Conservation (phyloP, 441 rosid genomes). For the Biscutella laevigata region DNA sequence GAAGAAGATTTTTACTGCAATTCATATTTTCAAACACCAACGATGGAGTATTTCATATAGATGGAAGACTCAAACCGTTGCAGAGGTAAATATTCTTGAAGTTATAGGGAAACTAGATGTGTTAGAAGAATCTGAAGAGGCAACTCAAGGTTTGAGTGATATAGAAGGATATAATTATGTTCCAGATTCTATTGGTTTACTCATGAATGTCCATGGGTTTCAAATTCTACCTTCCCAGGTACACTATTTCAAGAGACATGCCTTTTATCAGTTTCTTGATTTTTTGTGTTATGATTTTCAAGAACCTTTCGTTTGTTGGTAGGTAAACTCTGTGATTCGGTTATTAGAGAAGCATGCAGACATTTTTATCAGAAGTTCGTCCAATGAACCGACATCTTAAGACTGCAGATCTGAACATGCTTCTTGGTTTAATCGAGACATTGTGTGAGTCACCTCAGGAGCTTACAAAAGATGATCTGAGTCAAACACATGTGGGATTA, state of each 20-base stretch:
- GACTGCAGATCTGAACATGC: background rate
- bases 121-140: background rate
- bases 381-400: background rate
- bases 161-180: too few species aligned
- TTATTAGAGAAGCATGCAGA: slow-evolving; percentile 4
- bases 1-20: background rate
- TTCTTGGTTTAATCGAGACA: background rate
- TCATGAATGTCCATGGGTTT: background rate
- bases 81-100: background rate
- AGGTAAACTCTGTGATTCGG: background rate
- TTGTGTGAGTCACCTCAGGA: background rate
- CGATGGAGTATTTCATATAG: background rate
- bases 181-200: too few species aligned
- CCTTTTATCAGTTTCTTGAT: too few species aligned
- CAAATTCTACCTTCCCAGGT: slow-evolving; percentile 2
- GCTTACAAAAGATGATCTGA: background rate
- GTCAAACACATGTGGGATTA: background rate
- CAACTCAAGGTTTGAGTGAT: too few species aligned
- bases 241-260: too few species aligned
- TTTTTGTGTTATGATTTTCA: background rate
- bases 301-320: background rate
- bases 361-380: background rate
- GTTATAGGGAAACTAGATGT: background rate
- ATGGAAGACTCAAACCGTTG: background rate
- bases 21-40: background rate